Evolutionary conservation across 495 filamentous ascomycete genomes (phyloP), one percentile per base, ranked within the genome.

Genomic region (Cryomyces antarcticus): DNA sequence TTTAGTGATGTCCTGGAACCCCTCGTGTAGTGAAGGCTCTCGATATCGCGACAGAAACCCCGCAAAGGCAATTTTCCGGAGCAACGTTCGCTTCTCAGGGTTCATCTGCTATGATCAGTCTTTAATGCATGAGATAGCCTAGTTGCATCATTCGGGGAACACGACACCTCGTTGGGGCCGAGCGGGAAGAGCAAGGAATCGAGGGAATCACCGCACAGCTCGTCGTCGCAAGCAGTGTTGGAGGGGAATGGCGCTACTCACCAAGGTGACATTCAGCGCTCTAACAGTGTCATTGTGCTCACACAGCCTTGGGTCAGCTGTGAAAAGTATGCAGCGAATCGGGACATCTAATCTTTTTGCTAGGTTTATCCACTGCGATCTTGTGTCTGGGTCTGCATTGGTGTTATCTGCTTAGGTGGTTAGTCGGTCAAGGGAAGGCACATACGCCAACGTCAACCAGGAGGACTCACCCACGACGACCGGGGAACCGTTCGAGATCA

Each of bases 261-360:
- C 51, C 44, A 70, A 58, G 28, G 51, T 43, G 28, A 66, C 62
- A 48, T 82, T 84, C 41, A 88, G 62, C 0, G 83, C 75, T 49
- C 89, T 71, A 30, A 92, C 84, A 0, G 75, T 74, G 53, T 89
- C 80, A 53, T 97, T 96, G 59, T 97, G 89, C 55, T 80, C 72
- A 60, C 86, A 94, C 4, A 96, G 50, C 33, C 70, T 68, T 7
- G 72, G 52, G 1, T 73, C 60, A 11, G 83, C 73, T 39, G 78
- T 80, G 60, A 97, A 93, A 51, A 82, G 78, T 4, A 95, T 61
- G 52, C 88, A 92, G 28, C 92, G 79, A 45, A 94, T 80, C 0
- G 80, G 81, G 3, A 88, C 66, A 1, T 70, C 61, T 40, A 77
- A 59, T 41, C 80, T 77, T 41, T 63, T 69, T 11, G 84, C 84